Evolutionary conservation across 2,329 filamentous ascomycete species (phyloP).

Genomic region (Neophaeococcomyces aloes): DNA sequence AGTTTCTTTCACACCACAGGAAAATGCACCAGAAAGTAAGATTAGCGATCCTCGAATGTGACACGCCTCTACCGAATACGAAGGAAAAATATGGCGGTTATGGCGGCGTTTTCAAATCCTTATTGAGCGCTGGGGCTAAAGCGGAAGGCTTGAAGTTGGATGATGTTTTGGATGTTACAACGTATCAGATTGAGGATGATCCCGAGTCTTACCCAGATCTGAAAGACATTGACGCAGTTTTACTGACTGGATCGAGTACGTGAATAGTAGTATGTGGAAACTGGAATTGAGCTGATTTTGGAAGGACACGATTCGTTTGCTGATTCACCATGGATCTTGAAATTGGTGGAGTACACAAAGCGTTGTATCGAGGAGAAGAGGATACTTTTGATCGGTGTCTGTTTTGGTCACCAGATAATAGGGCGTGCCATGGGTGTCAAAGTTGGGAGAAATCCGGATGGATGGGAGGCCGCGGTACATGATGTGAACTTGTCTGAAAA

Average conservation of each 20-base stretch:
- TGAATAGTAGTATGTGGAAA: slow-evolving; percentile 11
- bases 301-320: slow-evolving; percentile 63
- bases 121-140: slow-evolving; percentile 47
- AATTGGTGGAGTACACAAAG: slow-evolving; percentile 58
- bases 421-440: slow-evolving; percentile 58
- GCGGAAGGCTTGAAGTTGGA: slow-evolving; percentile 33
- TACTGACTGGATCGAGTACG: slow-evolving; percentile 63
- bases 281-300: slow-evolving; percentile 19
- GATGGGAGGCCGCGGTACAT: slow-evolving; percentile 75
- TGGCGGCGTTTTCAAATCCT: slow-evolving; percentile 55
- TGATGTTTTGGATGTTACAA: slow-evolving; percentile 41
- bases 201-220: slow-evolving; percentile 59
- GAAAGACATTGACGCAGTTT: slow-evolving; percentile 65
- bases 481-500: slow-evolving; percentile 56
- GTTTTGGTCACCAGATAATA: slow-evolving; percentile 81
- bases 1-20: background rate
- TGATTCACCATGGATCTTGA: slow-evolving; percentile 63
- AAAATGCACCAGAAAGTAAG: background rate
- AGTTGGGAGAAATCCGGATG: slow-evolving; percentile 55
- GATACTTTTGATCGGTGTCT: slow-evolving; percentile 66
- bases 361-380: slow-evolving; percentile 50
- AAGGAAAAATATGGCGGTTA: slow-evolving; percentile 60
- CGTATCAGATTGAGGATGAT: slow-evolving; percentile 60
- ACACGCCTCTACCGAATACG: slow-evolving; percentile 59
- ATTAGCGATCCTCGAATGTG: slow-evolving; percentile 70